phyloP scores from a whole-genome alignment of 2,329 filamentous ascomycete genomes.

The Myriosclerotinia curreyana region DNA sequence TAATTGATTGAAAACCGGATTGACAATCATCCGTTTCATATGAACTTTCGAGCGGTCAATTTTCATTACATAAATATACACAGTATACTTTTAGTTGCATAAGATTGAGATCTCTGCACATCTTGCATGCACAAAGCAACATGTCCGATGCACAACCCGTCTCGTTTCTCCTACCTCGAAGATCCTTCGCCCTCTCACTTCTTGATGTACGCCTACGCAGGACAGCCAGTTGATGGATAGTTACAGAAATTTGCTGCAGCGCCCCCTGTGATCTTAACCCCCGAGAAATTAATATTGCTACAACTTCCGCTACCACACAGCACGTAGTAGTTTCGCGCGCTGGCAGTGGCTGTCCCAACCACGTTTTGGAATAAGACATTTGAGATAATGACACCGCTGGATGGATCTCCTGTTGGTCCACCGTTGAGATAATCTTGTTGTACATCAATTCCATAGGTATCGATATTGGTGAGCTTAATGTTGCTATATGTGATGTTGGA shows the following conservation, averaged over 20 bases:
- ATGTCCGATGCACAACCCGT: background rate
- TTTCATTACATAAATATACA: background rate
- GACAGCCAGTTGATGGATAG: conserved; percentile 36
- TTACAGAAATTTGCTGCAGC: conserved; percentile 33
- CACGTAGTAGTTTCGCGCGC: conserved; percentile 41
- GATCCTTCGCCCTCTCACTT: background rate
- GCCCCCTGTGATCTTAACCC: conserved; percentile 38
- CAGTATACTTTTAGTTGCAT: background rate
- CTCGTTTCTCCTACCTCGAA: background rate
- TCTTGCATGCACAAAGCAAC: background rate
- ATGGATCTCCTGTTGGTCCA: conserved; percentile 41
- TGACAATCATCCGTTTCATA: background rate
- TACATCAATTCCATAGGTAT: conserved; percentile 50
- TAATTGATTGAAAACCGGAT: background rate
- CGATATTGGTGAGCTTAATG: conserved; percentile 46
- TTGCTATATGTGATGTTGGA: conserved; percentile 47
- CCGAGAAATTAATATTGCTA: conserved; percentile 40
- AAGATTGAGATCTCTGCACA: background rate
- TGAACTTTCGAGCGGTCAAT: background rate
- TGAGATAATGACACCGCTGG: conserved; percentile 42
- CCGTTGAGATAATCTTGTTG: conserved; percentile 53
- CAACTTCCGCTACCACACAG: conserved; percentile 44
- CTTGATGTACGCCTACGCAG: conserved; percentile 19
- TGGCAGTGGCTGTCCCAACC: conserved; percentile 36
- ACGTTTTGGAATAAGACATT: conserved; percentile 41